These are phyloP conservation scores for Flaveria floridana DNA, from an alignment of 140 eudicot genomes.

Conservation along the genomic window DNA sequence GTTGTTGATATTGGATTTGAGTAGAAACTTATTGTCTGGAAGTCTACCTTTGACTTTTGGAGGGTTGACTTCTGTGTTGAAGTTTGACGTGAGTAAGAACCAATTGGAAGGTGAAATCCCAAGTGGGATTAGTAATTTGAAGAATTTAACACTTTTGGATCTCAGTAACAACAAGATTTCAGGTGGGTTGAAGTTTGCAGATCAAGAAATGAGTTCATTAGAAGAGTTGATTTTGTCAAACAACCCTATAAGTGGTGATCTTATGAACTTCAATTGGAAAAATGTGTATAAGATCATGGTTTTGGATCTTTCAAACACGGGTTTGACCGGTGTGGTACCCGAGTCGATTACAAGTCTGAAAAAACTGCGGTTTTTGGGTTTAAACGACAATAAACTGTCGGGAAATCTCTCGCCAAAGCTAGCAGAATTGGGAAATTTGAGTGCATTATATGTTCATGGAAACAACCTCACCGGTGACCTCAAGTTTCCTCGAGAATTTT, in stretches of 20 bases:
- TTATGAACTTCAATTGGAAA: conserved; percentile 52
- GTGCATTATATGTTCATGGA: conserved; percentile 64
- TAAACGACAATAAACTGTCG: conserved; percentile 63
- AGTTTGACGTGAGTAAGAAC: conserved; percentile 80
- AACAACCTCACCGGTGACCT: conserved; percentile 82
- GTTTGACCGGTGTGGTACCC: conserved; percentile 64
- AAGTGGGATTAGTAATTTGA: conserved; percentile 49
- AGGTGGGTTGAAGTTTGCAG: conserved; percentile 53
- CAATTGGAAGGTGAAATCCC: conserved; percentile 61
- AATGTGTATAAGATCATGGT: conserved; percentile 43
- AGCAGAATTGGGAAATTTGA: conserved; percentile 46
- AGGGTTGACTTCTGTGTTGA: conserved; percentile 61
- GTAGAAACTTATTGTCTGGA: conserved; percentile 73
- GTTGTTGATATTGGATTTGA: conserved; percentile 73
- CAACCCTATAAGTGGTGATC: conserved; percentile 69
- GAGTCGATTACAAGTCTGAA: conserved; percentile 51
- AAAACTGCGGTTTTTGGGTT: conserved; percentile 67
- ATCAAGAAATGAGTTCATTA: conserved; percentile 68
- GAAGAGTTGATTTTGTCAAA: conserved; percentile 71
- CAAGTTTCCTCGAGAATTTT: conserved; percentile 52
- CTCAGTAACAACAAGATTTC: conserved; percentile 70
- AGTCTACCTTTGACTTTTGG: conserved; percentile 55
- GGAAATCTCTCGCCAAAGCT: conserved; percentile 62
- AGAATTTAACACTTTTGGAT: conserved; percentile 68
- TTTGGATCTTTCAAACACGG: conserved; percentile 65